phyloP scores from a whole-genome alignment of 1,284 basidiomycete species.

The Trichosporon coremiiforme region DNA sequence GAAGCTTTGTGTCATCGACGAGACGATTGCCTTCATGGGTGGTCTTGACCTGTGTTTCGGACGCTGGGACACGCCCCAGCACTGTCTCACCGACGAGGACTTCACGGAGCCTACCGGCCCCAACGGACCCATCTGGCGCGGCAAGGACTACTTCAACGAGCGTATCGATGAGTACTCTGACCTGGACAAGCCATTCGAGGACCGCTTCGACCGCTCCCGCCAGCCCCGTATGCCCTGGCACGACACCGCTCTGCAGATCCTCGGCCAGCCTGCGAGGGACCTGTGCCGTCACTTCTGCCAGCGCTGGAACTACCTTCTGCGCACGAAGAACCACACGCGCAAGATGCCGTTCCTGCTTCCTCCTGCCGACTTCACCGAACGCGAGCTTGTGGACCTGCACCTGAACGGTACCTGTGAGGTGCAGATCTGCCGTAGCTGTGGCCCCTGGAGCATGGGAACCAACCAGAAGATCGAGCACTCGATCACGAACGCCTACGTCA shows the following conservation, averaged over 20 bases:
- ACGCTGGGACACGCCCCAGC: slow-evolving; percentile 95
- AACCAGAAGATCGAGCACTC: slow-evolving; percentile 83
- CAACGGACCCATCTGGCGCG: slow-evolving; percentile 76
- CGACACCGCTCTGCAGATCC: slow-evolving; percentile 91
- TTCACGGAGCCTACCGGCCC: slow-evolving; percentile 62
- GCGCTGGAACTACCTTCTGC: slow-evolving; percentile 86
- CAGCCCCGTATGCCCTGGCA: slow-evolving; percentile 99
- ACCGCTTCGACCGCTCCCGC: slow-evolving; percentile 88
- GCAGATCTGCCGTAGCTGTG: slow-evolving; percentile 93
- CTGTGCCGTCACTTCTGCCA: slow-evolving; percentile 94
- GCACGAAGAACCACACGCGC: slow-evolving; percentile 92
- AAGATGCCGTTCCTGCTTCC: slow-evolving; percentile 93
- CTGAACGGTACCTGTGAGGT: slow-evolving; percentile 95
- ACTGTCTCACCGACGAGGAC: slow-evolving; percentile 83
- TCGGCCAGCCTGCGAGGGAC: slow-evolving; percentile 95
- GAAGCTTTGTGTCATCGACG: slow-evolving; percentile 79
- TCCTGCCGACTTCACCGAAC: slow-evolving; percentile 84
- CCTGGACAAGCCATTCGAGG: slow-evolving; percentile 86
- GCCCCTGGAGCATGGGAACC: slow-evolving; percentile 95
- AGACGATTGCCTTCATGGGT: slow-evolving; percentile 67
- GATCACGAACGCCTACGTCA: slow-evolving; percentile 91
- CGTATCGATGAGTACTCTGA: slow-evolving; percentile 84
- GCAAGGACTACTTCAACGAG: slow-evolving; percentile 77
- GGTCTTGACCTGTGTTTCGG: slow-evolving; percentile 92
- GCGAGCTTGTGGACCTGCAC: slow-evolving; percentile 76